Base-by-base conservation (phyloP, 2,329 filamentous ascomycete genomes). In the Fusarium beomiforme region DNA sequence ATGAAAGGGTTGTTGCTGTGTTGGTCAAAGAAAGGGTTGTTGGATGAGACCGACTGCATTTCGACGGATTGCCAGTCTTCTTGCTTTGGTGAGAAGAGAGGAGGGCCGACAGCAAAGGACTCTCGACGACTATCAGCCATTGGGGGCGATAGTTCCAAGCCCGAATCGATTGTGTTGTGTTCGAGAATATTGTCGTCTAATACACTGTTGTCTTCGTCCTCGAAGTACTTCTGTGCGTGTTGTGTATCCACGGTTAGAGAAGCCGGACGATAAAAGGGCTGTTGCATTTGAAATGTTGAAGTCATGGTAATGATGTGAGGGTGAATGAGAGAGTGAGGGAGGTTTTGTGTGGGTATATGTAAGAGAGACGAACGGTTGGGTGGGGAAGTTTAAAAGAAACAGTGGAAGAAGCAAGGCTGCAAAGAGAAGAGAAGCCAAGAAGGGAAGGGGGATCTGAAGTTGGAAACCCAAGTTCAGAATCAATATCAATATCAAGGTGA, bases 1-100 rank as follows among this genome's bases (percentile, higher is more conserved):
- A 91, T 87, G 83, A 92, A 95, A 53, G 89, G 89, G 82, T 90
- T 90, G 82, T 85, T 89, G 82, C 82, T 86, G 76, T 83, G 84
- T 44, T 84, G 83, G 70, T 87, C 87, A 76, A 88, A 79, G 82
- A 90, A 91, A 39, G 89, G 87, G 81, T 90, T 90, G 81, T 88
- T 90, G 61, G 89, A 90, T 17, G 87, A 85, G 60, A 89, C 82
- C 19, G 88, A 88, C 79, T 90, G 88, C 88, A 91, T 89, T 68
- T 91, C 89, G 64, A 90, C 86, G 19, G 88, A 86, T 67, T 88
- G 86, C 89, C 89, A 91, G 72, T 89, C 80, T 75, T 91, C 89
- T 13, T 86, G 85, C 81, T 91, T 91, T 72, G 89, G 89, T 23
- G 89, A 91, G 83, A 91, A 90, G 71, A 91, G 82, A 64, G 87